A percentile compares a stretch with the other conserved stretches of the same genome.
Conservation (phyloP, 1,139 yeast species). For the Wickerhamiella infanticola region DNA sequence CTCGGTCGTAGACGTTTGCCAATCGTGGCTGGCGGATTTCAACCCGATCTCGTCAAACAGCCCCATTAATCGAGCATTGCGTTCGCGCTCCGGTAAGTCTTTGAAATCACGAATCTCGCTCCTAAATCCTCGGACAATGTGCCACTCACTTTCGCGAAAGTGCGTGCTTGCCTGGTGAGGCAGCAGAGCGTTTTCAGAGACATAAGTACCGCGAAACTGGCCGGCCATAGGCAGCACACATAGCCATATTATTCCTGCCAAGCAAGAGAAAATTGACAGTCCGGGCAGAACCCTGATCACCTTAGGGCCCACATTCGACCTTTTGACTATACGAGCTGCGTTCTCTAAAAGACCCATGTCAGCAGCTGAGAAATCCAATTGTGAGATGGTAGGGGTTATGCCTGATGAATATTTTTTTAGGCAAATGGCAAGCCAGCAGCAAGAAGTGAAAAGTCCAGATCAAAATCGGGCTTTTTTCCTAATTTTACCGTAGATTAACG, state of each 20-base stretch:
- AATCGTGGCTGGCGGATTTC: slow-evolving; percentile 41
- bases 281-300: slow-evolving; percentile 33
- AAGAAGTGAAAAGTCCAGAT: too few relatives aligned
- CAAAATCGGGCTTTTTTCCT: too few relatives aligned
- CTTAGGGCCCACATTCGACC: slow-evolving; percentile 19
- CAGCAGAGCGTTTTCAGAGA: slow-evolving; percentile 91
- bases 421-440: too few relatives aligned
- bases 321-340: slow-evolving; percentile 19
- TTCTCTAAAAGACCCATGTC: slow-evolving; percentile 27
- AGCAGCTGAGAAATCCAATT: not conserved
- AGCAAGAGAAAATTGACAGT: slow-evolving; percentile 43
- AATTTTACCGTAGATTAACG: too few relatives aligned
- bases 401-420: too few relatives aligned
- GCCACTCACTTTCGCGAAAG: slow-evolving; percentile 92
- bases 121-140: slow-evolving; percentile 72
- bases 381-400: too few relatives aligned
- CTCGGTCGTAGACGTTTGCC: slow-evolving; percentile 24
- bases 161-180: slow-evolving; percentile 91
- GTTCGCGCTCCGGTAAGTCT: slow-evolving; percentile 20
- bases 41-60: slow-evolving; percentile 68
- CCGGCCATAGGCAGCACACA: slow-evolving; percentile 65
- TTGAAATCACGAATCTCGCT: slow-evolving; percentile 34
- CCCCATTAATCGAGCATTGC: slow-evolving; percentile 33
- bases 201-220: slow-evolving; percentile 66
- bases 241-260: slow-evolving; percentile 54